phyloP scores from a whole-genome alignment of 2,329 filamentous ascomycete species.

The Hirsutella minnesotensis region DNA sequence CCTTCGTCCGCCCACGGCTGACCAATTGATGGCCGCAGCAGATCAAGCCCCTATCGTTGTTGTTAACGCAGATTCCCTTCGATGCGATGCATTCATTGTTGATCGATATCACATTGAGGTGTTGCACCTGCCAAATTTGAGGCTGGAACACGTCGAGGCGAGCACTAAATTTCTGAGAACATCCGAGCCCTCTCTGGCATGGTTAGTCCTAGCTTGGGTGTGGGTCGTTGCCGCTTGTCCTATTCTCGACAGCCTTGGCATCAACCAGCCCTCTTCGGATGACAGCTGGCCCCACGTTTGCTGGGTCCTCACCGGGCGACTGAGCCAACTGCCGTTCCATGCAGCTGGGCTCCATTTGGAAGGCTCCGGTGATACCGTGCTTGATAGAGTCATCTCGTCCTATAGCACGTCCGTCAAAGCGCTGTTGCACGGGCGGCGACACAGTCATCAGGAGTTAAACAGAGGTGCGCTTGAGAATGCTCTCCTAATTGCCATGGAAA shows the following conservation, averaged over 20 bases:
- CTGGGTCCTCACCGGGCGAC: conserved; percentile 20
- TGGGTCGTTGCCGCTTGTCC: background rate
- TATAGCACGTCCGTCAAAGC: conserved; percentile 23
- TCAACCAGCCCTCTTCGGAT: background rate
- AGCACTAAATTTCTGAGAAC: no score
- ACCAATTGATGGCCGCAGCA: no score
- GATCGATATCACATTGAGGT: no score
- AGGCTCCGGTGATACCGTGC: conserved; percentile 10
- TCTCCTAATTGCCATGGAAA: background rate
- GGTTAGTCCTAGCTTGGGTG: background rate
- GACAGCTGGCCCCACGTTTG: conserved; percentile 17
- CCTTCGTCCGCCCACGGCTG: no score
- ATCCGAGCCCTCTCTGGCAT: no score
- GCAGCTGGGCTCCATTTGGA: no score
- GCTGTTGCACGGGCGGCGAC: background rate
- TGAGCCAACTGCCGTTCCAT: conserved; percentile 17
- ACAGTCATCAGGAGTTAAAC: background rate
- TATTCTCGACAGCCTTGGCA: background rate
- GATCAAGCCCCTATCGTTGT: no score
- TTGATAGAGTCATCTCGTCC: conserved; percentile 25
- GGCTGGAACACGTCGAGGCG: no score
- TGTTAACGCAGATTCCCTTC: no score
- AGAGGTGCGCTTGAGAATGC: background rate
- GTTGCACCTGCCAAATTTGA: no score
- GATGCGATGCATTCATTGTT: no score